These are phyloP conservation scores for Secale cereale DNA, from an alignment of 176 grass and related monocot genomes.

Conservation along the genomic window DNA sequence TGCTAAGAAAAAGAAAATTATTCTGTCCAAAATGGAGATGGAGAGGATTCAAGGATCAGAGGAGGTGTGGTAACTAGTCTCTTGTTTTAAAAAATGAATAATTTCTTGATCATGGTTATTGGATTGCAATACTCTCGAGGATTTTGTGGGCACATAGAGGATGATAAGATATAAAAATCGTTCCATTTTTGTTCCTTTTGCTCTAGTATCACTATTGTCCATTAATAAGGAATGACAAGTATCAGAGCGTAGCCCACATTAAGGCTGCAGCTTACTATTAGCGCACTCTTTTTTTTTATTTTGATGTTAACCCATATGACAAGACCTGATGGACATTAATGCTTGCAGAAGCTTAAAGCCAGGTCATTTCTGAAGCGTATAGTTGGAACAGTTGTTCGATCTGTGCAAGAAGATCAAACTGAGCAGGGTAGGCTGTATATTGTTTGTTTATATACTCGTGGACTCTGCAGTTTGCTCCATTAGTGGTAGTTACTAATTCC, in stretches of 20 bases:
- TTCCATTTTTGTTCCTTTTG: background rate
- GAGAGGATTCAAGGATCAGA: constrained; percentile 95
- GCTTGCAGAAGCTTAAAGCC: constrained; percentile 82
- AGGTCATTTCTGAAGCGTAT: constrained; percentile 92
- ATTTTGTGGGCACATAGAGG: background rate
- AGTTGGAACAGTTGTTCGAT: constrained; percentile 92
- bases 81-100: background rate
- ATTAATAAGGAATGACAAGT: background rate
- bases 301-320: background rate
- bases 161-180: background rate
- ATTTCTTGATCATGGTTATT: background rate
- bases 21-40: constrained; percentile 97
- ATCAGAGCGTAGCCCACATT: background rate
- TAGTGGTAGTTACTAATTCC: constrained; percentile 11
- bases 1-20: constrained; percentile 98
- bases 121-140: background rate
- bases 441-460: background rate
- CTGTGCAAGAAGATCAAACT: constrained; percentile 95
- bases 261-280: background rate
- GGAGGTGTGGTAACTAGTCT: constrained; percentile 51
- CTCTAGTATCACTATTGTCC: background rate
- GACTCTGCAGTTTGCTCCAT: background rate
- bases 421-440: constrained; percentile 76
- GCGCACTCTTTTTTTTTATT: background rate
- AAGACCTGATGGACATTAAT: constrained; percentile 7